Conservation (phyloP, 805 yeast species). For the Candida oleophila region DNA sequence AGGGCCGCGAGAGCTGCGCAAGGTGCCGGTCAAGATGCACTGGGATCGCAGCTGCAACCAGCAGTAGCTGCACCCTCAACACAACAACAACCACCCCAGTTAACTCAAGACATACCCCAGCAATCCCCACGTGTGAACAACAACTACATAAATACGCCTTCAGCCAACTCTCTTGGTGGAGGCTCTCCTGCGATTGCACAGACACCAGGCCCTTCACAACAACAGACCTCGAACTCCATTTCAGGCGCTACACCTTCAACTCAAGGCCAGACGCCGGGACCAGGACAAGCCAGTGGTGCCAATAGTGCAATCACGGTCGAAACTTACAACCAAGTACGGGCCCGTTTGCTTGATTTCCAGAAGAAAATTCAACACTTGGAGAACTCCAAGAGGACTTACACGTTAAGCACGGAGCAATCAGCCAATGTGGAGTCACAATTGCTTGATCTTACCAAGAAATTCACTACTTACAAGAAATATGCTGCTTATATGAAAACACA, state of each 20-base stretch:
- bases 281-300: not conserved
- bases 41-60: conserved; percentile 3
- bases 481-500: conserved; percentile 48
- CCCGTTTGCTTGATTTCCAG: conserved; percentile 48
- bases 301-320: conserved; percentile 31
- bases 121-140: conserved; percentile 4
- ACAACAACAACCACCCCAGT: conserved; percentile 9
- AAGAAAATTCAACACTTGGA: conserved; percentile 51
- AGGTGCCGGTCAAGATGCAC: conserved; percentile 22
- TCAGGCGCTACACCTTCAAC: not conserved
- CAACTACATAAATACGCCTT: not conserved
- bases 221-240: conserved; percentile 2
- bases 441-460: conserved; percentile 44
- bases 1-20: conserved; percentile 14
- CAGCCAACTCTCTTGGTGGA: not conserved
- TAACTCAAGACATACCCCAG: conserved; percentile 9
- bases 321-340: conserved; percentile 43
- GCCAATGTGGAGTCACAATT: conserved; percentile 49
- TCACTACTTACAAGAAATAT: conserved; percentile 49
- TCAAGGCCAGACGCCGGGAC: conserved; percentile 7
- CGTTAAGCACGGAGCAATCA: conserved; percentile 44
- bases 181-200: conserved; percentile 3
- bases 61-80: conserved; percentile 6
- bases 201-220: conserved; percentile 5
- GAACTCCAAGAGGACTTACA: conserved; percentile 44